phyloP scores from a whole-genome alignment of 2,329 filamentous ascomycete species.

The Trichoderma cornu-damae region DNA sequence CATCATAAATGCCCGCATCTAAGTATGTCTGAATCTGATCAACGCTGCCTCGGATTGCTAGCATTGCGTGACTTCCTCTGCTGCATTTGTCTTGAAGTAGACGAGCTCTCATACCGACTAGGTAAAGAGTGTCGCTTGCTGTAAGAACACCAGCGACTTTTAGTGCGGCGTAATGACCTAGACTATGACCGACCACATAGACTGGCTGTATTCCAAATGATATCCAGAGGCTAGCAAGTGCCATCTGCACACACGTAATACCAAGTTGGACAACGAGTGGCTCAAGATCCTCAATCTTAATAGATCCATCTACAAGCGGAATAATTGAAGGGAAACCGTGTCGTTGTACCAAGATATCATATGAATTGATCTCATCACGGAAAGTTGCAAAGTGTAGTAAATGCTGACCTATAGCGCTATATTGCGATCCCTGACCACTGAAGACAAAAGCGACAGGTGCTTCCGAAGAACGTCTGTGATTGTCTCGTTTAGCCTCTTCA shows the following conservation, averaged over 20 bases:
- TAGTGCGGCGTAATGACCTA: constrained; percentile 40
- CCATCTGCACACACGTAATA: constrained; percentile 53
- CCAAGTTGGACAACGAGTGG: constrained; percentile 41
- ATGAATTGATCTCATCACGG: constrained; percentile 50
- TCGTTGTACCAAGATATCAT: constrained; percentile 49
- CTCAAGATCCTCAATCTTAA: constrained; percentile 20
- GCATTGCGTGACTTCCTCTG: constrained; percentile 60
- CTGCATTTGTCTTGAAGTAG: constrained; percentile 62
- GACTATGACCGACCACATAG: constrained; percentile 57
- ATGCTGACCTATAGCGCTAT: constrained; percentile 49
- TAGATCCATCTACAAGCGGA: constrained; percentile 39
- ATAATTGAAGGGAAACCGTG: constrained; percentile 54
- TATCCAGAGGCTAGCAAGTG: constrained; percentile 50
- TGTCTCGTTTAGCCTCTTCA: constrained; percentile 24
- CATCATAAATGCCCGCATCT: constrained; percentile 40
- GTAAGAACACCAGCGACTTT: constrained; percentile 66
- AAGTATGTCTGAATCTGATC: constrained; percentile 19
- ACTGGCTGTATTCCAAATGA: constrained; percentile 48
- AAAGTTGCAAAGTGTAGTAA: constrained; percentile 47
- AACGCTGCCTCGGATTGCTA: constrained; percentile 44
- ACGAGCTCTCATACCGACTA: constrained; percentile 62
- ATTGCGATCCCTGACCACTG: constrained; percentile 37
- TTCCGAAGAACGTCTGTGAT: constrained; percentile 19
- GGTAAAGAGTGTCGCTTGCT: constrained; percentile 64
- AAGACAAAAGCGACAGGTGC: constrained; percentile 44